These are phyloP conservation scores for Lentithecium fluviatile DNA, from an alignment of 495 filamentous ascomycete species.

Conservation along the genomic window DNA sequence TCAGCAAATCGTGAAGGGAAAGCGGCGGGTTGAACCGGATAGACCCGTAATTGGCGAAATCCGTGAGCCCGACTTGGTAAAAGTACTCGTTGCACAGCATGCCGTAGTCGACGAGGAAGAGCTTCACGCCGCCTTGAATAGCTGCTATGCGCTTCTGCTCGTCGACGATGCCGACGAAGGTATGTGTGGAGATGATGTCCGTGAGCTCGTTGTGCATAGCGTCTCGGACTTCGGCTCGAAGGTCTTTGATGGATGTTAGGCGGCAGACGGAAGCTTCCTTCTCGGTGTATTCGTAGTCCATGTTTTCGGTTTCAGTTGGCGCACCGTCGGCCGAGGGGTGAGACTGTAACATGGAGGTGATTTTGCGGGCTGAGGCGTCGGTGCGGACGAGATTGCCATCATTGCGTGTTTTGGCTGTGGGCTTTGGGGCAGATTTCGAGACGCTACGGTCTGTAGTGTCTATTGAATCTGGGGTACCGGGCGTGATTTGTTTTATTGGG, in stretches of 20 bases:
- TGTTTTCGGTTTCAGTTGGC: slow-evolving; percentile 44
- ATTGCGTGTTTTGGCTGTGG: slow-evolving; percentile 59
- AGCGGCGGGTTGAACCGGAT: slow-evolving; percentile 80
- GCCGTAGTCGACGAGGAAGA: slow-evolving; percentile 94
- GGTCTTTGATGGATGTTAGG: slow-evolving; percentile 74
- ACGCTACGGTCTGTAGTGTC: slow-evolving; percentile 10
- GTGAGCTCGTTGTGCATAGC: slow-evolving; percentile 87
- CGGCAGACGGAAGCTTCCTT: slow-evolving; percentile 67
- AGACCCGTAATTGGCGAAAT: slow-evolving; percentile 91
- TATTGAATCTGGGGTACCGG: slow-evolving; percentile 41
- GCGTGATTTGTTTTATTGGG: slow-evolving; percentile 36
- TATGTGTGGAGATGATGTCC: slow-evolving; percentile 84
- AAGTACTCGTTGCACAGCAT: slow-evolving; percentile 87
- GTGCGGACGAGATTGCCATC: slow-evolving; percentile 91
- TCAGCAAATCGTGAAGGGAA: slow-evolving; percentile 65
- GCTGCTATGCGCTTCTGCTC: slow-evolving; percentile 81
- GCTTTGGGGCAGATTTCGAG: slow-evolving; percentile 44
- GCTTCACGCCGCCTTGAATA: slow-evolving; percentile 88
- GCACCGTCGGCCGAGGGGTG: slow-evolving; percentile 30
- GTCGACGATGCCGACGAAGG: slow-evolving; percentile 92
- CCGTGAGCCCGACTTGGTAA: slow-evolving; percentile 93
- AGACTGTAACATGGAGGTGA: slow-evolving; percentile 85
- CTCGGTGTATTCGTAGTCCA: slow-evolving; percentile 69
- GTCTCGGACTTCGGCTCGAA: slow-evolving; percentile 77
- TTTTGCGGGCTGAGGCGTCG: slow-evolving; percentile 86